These are phyloP conservation scores for Suhomyces kunorum DNA, from an alignment of 1,139 yeast species.

Conservation along the genomic window DNA sequence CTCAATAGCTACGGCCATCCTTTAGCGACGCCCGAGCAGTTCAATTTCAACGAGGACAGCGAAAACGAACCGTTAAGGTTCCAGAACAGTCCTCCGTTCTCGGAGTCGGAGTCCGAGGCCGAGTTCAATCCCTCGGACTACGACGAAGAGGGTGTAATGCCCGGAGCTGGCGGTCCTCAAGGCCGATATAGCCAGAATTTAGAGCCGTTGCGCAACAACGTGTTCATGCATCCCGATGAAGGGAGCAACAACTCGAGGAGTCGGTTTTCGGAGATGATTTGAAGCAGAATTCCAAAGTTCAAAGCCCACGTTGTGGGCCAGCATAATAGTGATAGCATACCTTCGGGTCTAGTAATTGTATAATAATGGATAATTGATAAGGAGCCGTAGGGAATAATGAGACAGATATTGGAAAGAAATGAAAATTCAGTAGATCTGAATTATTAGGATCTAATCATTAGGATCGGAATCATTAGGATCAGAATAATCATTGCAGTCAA, in stretches of 20 bases:
- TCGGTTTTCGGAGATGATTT: conserved; percentile 27
- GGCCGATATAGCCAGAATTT: conserved; percentile 12
- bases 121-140: conserved; percentile 25
- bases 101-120: conserved; percentile 15
- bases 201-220: conserved; percentile 11
- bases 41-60: conserved; percentile 18
- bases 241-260: conserved; percentile 25
- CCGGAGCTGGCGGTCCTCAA: conserved; percentile 16
- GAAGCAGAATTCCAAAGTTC: neutral
- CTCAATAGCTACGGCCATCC: conserved; percentile 16
- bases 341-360: too few relatives aligned
- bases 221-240: conserved; percentile 16
- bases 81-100: conserved; percentile 11
- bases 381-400: too few relatives aligned
- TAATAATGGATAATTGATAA: too few relatives aligned
- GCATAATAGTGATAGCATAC: neutral
- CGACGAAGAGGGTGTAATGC: conserved; percentile 19
- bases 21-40: conserved; percentile 18
- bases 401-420: too few relatives aligned
- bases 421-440: too few relatives aligned
- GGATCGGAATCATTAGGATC: too few relatives aligned
- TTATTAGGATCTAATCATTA: too few relatives aligned
- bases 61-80: conserved; percentile 16
- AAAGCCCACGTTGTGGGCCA: neutral
- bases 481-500: too few relatives aligned